Percentiles rank a stretch among this genome's conserved stretches.
Evolutionary conservation across 2,329 filamentous ascomycete species (phyloP).

Genomic region (Penicillium capsulatum): DNA sequence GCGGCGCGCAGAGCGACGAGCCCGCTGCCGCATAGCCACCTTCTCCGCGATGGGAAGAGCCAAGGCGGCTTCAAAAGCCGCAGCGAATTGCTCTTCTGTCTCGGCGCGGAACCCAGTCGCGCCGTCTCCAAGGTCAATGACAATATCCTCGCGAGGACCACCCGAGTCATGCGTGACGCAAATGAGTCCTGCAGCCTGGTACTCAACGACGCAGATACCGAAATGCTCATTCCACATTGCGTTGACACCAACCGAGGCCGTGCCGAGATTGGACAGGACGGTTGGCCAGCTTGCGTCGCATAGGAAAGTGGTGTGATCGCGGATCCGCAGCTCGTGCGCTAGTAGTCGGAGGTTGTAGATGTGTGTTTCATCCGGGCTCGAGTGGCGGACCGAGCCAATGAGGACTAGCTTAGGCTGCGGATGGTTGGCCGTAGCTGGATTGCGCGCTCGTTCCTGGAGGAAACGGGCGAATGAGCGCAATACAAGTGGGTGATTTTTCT

Average conservation of each 20-base stretch:
- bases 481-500: conserved; percentile 91
- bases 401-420: conserved; percentile 66
- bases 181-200: conserved; percentile 90
- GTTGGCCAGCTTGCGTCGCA: conserved; percentile 86
- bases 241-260: conserved; percentile 81
- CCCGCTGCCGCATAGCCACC: conserved; percentile 68
- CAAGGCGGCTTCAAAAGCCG: conserved; percentile 73
- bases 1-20: conserved; percentile 70
- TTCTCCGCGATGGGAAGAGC: conserved; percentile 59
- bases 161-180: conserved; percentile 90
- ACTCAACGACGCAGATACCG: conserved; percentile 96
- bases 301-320: conserved; percentile 79
- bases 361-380: conserved; percentile 47
- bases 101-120: conserved; percentile 84
- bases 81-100: conserved; percentile 72
- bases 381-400: conserved; percentile 84
- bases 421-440: conserved; percentile 45
- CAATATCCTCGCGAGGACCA: conserved; percentile 90
- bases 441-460: conserved; percentile 51
- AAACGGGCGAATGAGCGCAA: conserved; percentile 79
- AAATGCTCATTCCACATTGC: conserved; percentile 99
- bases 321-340: conserved; percentile 79
- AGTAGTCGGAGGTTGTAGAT: conserved; percentile 86
- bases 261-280: conserved; percentile 73
- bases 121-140: conserved; percentile 71